Evolutionary conservation across 83 land plant species (phyloP).

Genomic region (Picea abies): DNA sequence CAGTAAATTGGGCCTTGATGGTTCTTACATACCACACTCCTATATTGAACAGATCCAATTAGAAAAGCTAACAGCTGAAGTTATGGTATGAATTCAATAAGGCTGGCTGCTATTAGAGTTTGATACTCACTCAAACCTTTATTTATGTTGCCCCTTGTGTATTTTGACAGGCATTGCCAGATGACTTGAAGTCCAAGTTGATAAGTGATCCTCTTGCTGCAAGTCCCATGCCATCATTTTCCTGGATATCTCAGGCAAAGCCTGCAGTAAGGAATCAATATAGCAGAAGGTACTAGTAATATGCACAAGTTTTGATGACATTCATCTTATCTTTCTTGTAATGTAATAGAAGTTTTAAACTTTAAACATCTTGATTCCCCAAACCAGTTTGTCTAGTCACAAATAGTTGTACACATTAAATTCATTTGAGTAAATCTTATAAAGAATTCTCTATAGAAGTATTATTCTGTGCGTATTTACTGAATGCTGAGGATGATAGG

Average conservation of each 20-base stretch:
- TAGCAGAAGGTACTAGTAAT: slow-evolving; percentile 20
- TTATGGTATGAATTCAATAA: slow-evolving; percentile 21
- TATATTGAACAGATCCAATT: slow-evolving; percentile 45
- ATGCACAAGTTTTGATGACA: not conserved
- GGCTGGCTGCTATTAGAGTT: not conserved
- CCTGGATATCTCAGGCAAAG: slow-evolving; percentile 27
- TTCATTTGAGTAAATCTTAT: too few species aligned
- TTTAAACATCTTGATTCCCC: too few species aligned
- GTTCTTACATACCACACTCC: slow-evolving; percentile 35
- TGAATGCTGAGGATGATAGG: too few species aligned
- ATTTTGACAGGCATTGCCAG: slow-evolving; percentile 19
- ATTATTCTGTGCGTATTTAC: too few species aligned
- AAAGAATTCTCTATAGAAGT: too few species aligned
- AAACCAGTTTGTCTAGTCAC: too few species aligned
- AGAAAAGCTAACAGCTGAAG: slow-evolving; percentile 41
- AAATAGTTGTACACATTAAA: too few species aligned
- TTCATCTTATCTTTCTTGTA: not conserved
- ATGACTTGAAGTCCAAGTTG: slow-evolving; percentile 24
- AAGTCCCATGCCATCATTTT: slow-evolving; percentile 17
- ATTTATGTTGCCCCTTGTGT: not conserved
- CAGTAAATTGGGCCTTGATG: slow-evolving; percentile 32
- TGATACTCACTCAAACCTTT: not conserved
- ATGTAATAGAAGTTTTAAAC: too few species aligned
- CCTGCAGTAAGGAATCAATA: slow-evolving; percentile 21
- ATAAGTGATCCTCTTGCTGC: slow-evolving; percentile 2